These are phyloP conservation scores for Aspergillus unguis DNA, from an alignment of 2,329 filamentous ascomycete species.

Conservation along the genomic window DNA sequence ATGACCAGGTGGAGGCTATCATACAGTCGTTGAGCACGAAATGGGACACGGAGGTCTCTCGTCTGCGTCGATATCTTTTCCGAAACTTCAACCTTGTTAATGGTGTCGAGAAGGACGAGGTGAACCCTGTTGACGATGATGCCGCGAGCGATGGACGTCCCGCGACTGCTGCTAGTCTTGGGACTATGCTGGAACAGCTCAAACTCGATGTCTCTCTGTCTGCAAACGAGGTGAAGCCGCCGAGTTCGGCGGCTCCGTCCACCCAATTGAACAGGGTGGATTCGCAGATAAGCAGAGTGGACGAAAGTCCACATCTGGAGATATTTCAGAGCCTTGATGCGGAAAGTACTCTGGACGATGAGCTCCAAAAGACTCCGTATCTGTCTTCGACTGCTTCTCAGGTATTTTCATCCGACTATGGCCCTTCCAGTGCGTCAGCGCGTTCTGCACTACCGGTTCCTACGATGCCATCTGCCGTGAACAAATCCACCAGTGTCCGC, in stretches of 20 bases:
- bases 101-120: constrained; percentile 26
- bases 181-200: constrained; percentile 38
- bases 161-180: constrained; percentile 36
- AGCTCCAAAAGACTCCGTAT: constrained; percentile 25
- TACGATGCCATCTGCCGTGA: constrained; percentile 24
- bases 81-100: constrained; percentile 45
- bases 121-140: constrained; percentile 27
- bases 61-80: constrained; percentile 44
- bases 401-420: constrained; percentile 23
- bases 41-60: constrained; percentile 45
- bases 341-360: constrained; percentile 18
- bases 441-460: constrained; percentile 33
- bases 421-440: constrained; percentile 20
- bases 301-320: constrained; percentile 17
- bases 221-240: constrained; percentile 24
- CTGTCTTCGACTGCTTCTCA: constrained; percentile 17
- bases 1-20: constrained; percentile 42
- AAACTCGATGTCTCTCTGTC: constrained; percentile 35
- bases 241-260: constrained; percentile 6
- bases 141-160: constrained; percentile 37
- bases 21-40: constrained; percentile 42
- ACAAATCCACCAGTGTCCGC: constrained; percentile 34
- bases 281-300: neutral
- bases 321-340: constrained; percentile 19
- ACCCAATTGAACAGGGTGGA: neutral